phyloP scores from a whole-genome alignment of 2,329 filamentous ascomycete species.

The Hirsutella minnesotensis region DNA sequence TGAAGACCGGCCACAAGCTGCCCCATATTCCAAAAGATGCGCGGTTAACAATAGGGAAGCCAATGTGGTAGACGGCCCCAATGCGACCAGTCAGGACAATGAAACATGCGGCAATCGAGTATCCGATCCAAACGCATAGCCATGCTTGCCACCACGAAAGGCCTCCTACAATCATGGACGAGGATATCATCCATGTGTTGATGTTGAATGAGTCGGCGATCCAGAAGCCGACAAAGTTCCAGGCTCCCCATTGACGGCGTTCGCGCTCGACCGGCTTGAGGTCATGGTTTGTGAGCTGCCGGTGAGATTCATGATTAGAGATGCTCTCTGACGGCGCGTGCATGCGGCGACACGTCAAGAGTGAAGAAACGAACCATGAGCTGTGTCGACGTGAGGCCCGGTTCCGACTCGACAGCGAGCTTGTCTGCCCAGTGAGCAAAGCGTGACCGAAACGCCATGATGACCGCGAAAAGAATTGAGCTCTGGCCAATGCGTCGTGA shows the following conservation, averaged over 20 bases:
- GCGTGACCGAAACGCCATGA: conserved; percentile 22
- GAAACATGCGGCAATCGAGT: conserved; percentile 64
- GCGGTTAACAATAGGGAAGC: conserved; percentile 70
- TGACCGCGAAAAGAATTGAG: not conserved
- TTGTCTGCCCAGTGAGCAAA: conserved; percentile 38
- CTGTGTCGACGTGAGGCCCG: conserved; percentile 65
- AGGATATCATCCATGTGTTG: conserved; percentile 91
- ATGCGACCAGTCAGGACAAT: conserved; percentile 71
- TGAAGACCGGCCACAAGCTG: conserved; percentile 77
- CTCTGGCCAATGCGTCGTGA: not conserved
- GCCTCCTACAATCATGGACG: conserved; percentile 65
- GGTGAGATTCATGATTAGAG: not conserved
- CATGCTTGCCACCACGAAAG: conserved; percentile 88
- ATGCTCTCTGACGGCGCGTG: not conserved
- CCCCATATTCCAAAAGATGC: conserved; percentile 85
- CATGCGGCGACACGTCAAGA: not conserved
- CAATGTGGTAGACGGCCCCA: conserved; percentile 78
- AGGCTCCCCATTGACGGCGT: conserved; percentile 71
- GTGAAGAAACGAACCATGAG: conserved; percentile 48
- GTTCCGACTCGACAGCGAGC: conserved; percentile 62
- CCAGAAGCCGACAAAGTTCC: conserved; percentile 87
- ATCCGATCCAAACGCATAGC: conserved; percentile 82
- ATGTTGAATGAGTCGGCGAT: conserved; percentile 79
- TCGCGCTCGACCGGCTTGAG: conserved; percentile 69
- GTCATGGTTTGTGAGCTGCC: conserved; percentile 67